A percentile compares a stretch with the other conserved stretches of the same genome.
These are phyloP conservation scores for Omphalotus guepiniiformis DNA, from an alignment of 768 basidiomycete species.

Conservation along the genomic window DNA sequence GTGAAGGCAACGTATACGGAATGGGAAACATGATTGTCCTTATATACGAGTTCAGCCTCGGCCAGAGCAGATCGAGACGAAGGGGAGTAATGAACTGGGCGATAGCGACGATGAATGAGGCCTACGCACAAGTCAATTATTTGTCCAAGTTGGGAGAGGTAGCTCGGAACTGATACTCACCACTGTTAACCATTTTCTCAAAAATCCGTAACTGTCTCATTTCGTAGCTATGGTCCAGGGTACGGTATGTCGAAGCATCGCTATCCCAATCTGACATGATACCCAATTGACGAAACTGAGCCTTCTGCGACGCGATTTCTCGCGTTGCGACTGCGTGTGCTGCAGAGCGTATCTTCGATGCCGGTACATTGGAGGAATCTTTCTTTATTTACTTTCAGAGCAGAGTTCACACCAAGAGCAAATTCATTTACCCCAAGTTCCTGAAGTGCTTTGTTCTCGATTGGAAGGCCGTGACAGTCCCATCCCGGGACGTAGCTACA, in stretches of 20 bases:
- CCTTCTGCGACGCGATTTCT: slow-evolving; percentile 71
- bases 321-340: slow-evolving; percentile 70
- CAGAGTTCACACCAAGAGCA: not conserved
- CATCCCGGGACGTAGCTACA: slow-evolving; percentile 89
- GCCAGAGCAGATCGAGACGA: slow-evolving; percentile 92
- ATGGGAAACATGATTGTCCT: slow-evolving; percentile 82
- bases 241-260: slow-evolving; percentile 68
- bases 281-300: slow-evolving; percentile 76
- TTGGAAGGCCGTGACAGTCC: slow-evolving; percentile 98
- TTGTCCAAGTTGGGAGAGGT: not conserved
- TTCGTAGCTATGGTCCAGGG: slow-evolving; percentile 84
- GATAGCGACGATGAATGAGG: slow-evolving; percentile 79
- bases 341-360: slow-evolving; percentile 59
- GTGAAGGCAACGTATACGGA: slow-evolving; percentile 84
- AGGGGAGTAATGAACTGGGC: slow-evolving; percentile 93
- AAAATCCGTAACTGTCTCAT: slow-evolving; percentile 85
- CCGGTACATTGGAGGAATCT: slow-evolving; percentile 52
- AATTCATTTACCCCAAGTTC: slow-evolving; percentile 52
- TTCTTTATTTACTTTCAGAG: slow-evolving; percentile 32
- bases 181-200: slow-evolving; percentile 82
- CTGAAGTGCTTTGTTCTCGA: slow-evolving; percentile 89
- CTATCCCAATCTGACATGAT: slow-evolving; percentile 90
- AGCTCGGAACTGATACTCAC: too few species aligned
- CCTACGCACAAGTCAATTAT: slow-evolving; percentile 36
- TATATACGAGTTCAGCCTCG: slow-evolving; percentile 90